Base-by-base conservation (phyloP, 1,284 basidiomycete genomes). In the Ceratobasidium sp. region DNA sequence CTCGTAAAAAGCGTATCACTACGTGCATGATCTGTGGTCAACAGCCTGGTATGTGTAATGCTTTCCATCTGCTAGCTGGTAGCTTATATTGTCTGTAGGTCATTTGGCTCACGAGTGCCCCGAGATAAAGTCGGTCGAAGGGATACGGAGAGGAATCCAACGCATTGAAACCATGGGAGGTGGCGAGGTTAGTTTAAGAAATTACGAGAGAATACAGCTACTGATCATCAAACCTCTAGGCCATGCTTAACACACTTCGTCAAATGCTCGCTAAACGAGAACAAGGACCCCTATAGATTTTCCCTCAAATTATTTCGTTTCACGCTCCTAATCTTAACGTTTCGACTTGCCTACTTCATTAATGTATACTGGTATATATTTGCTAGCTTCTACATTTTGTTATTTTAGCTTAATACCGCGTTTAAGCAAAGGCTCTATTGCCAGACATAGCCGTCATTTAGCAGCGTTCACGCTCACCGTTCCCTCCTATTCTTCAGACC, bases 1-100 rank as follows among this genome's bases (percentile, higher is more conserved):
- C 48, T 4, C 71, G 71, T 17, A 74, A 74, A 28, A 74, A 74
- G 61, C 59, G 48, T 23, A 74, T 54, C 13, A 33, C 48, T 20
- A 40, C n/a, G 38, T 74, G 71, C n/a, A 17, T 54, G 15, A 56
- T 74, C 48, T 74, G 71, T 17, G 48, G 71, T 44, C 46, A 74
- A 62, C 23, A 42, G 26, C 71, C 71, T 26, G 71, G 71, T 74
- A 52, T 15, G 71, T 23, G 7, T 44, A 15, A 17, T 64, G 10
- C 48, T 7, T 40, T 64, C 26, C 42, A 26, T 40, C 20, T 4
- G n/a, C 17, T 28, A 20, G 20, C 10, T 20, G 33, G 23, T 20
- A 42, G 12, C 46, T 46, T 44, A 42, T 12, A 17, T 17, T 20
- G 15, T 23, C 20, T 50, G 38, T 17, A 74, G 71, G 71, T 40